Conservation (phyloP, 2,329 filamentous ascomycete genomes). For the Arthrobotrys pseudoclavata region DNA sequence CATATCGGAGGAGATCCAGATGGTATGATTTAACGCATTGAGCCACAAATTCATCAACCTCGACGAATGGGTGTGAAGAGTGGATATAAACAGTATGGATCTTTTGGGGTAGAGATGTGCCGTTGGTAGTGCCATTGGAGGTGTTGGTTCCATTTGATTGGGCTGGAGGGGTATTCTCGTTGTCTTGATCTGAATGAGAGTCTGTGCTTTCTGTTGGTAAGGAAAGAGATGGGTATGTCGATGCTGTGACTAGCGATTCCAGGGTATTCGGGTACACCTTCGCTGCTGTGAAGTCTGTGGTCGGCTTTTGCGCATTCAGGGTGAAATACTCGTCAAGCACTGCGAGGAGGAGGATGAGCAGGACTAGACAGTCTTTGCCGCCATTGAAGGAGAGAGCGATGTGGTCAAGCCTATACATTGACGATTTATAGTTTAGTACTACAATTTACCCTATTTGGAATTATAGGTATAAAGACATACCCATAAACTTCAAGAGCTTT, state of each 20-base stretch:
- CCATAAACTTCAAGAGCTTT: constrained; percentile 81
- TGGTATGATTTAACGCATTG: constrained; percentile 77
- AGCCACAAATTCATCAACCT: constrained; percentile 87
- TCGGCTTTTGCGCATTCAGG: constrained; percentile 67
- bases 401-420: constrained; percentile 74
- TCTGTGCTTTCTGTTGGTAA: constrained; percentile 62
- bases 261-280: constrained; percentile 46
- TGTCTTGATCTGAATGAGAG: constrained; percentile 60
- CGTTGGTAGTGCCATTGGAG: not conserved
- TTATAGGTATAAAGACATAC: constrained; percentile 67
- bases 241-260: constrained; percentile 37
- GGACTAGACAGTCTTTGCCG: constrained; percentile 95
- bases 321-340: constrained; percentile 68
- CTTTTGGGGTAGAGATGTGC: constrained; percentile 66
- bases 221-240: constrained; percentile 62
- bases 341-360: constrained; percentile 87
- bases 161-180: constrained; percentile 50
- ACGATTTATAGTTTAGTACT: not conserved
- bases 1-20: constrained; percentile 80
- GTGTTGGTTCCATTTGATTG: constrained; percentile 16
- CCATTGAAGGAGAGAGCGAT: constrained; percentile 96
- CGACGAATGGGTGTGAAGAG: constrained; percentile 82
- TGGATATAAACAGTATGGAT: constrained; percentile 92
- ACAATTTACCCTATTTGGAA: not conserved
- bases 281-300: constrained; percentile 30